Evolutionary conservation across 371 early-diverging fungal species (phyloP), one percentile per base, ranked within the genome.

Genomic region (Cladochytrium tenue): DNA sequence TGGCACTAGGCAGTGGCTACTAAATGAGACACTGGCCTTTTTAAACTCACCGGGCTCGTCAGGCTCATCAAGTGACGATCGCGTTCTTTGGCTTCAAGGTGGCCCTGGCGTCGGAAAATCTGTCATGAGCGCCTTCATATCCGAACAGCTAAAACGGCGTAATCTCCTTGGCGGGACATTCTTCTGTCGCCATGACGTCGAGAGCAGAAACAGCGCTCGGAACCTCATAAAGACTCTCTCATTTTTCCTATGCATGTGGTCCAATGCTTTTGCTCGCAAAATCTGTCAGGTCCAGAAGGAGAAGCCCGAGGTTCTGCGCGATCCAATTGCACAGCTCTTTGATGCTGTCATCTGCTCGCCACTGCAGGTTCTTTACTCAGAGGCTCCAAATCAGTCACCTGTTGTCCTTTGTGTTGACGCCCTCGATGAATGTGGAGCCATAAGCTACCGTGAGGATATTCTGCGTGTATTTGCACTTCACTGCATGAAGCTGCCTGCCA

Each of bases 381-480:
- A 7, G 32, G 53, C 25, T 13, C 7, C 60, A 7, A 51, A n/a
- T 27, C 56, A 28, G 4, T 31, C 26, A 51, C 62, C 68, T 15
- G 63, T 68, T 17, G 67, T 66, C 4, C 53, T 71, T 10, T 58
- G 67, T 7, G 63, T 67, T 13, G 71, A 71, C 36, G 71, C 71
- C 2, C 36, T 71, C 7, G 71, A 71, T 59, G 71, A 71, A 58
- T 73, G 73, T 36, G 70, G 70, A 13, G 34, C 55, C 15, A 51
- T 30, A 30, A 51, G 53, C 23, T 33, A 36, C 33, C 67, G 71
- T 17, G 17, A 4, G 20, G 71, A 66, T n/a, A 56, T 71, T 27
- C 58, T 71, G 4, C 23, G 63, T 7, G 35, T 71, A 4, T 66
- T 71, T 59, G 53, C 56, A 17, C 28, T 28, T 3, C 53, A 57